These are phyloP conservation scores for Epicoccum sorghinum DNA, from an alignment of 2,329 filamentous ascomycete species.

Conservation along the genomic window DNA sequence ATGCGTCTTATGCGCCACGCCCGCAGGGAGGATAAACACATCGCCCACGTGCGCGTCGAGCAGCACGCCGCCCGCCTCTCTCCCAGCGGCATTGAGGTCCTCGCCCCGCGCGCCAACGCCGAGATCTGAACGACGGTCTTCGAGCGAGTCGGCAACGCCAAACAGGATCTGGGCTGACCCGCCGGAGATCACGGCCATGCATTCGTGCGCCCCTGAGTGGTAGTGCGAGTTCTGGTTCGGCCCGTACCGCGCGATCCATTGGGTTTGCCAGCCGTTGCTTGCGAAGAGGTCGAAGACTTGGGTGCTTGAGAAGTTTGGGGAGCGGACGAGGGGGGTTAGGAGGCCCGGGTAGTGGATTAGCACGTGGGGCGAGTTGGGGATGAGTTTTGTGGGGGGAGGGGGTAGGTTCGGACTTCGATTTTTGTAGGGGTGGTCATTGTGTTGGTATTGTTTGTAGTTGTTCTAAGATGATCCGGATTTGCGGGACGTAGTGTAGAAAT, in stretches of 20 bases:
- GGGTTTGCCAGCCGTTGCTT: constrained; percentile 58
- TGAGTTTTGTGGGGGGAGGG: constrained; percentile 32
- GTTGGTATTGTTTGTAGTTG: too few relatives aligned
- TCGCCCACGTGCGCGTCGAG: constrained; percentile 59
- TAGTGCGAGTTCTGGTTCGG: constrained; percentile 63
- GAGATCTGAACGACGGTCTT: constrained; percentile 16
- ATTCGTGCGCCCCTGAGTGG: constrained; percentile 63
- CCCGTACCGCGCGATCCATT: constrained; percentile 65
- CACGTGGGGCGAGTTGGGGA: constrained; percentile 54
- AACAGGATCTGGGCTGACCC: constrained; percentile 59
- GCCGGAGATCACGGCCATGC: constrained; percentile 63
- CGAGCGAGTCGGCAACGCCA: constrained; percentile 55
- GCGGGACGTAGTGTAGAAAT: background rate
- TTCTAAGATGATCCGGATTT: too few relatives aligned
- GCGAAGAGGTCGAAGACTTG: constrained; percentile 54
- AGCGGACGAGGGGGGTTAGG: constrained; percentile 37
- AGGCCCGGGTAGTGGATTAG: constrained; percentile 60
- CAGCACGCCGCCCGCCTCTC: constrained; percentile 58
- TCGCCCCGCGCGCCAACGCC: constrained; percentile 32
- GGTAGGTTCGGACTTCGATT: constrained; percentile 27
- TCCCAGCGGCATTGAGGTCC: constrained; percentile 47
- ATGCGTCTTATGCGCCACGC: constrained; percentile 62
- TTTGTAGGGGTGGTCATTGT: background rate
- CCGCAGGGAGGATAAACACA: constrained; percentile 65
- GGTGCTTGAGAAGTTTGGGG: constrained; percentile 26